Base-by-base conservation (phyloP, 1,284 basidiomycete species). In the Acaromyces ingoldii region DNA sequence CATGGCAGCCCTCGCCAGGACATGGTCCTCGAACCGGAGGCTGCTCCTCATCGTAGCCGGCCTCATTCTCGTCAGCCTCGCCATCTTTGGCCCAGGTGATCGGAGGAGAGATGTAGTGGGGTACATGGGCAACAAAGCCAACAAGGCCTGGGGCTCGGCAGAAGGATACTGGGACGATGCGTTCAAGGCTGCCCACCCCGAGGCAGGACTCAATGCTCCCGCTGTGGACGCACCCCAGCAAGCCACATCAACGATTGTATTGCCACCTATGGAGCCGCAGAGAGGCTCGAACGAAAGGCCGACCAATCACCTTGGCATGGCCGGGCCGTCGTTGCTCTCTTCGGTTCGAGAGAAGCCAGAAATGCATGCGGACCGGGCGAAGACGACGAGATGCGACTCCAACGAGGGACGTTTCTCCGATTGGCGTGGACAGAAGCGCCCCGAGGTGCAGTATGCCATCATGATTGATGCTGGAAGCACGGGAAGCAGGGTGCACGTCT, bases 381-480 rank as follows among this genome's bases (percentile, higher is more conserved):
- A 62, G 48, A 75, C 71, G 2, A 72, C 65, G 7, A 60, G 71
- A 10, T 75, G 72, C 51, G 56, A 53, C 15, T 15, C 30, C 6
- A 58, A 54, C 26, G 41, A 52, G 2, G 58, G 50, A 11, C 29
- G 29, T 36, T 19, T 31, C 34, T 29, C 57, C 15, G 70, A 70
- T 31, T 44, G 51, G 31, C 56, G 62, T 10, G 65, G 69, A 45
- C 53, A 51, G 24, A 57, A 53, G 3, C 54, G 69, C n/a, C 71
- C 67, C 4, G 39, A 70, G 21, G 69, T 75, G 15, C 91, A 96
- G 76, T 98, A 89, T 76, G 91, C 90, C 0, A 82, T 98, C 67
- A 96, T 97, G 84, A 89, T 98, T 76, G 93, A 98, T 75, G 93
- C 95, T 0, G 95, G 93, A 15, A 96, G 91, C 33, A 96, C 91